These are phyloP conservation scores for Phytopythium litorale DNA, from an alignment of 352 stramenopile genomes.

Conservation along the genomic window DNA sequence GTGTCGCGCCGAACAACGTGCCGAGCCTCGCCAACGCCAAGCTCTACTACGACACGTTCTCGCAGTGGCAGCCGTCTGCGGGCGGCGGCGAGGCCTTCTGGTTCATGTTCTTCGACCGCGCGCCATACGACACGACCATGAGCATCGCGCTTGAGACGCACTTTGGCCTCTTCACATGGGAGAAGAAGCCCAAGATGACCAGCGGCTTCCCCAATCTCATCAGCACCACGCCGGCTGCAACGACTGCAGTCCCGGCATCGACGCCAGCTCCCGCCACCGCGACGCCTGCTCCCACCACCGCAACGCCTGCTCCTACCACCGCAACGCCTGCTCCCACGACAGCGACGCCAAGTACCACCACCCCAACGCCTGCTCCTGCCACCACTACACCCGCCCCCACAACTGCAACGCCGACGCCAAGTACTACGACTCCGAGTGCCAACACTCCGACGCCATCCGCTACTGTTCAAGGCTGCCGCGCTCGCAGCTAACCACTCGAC, in stretches of 20 bases:
- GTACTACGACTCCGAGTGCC: neutral
- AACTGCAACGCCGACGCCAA: neutral
- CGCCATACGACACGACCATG: constrained; percentile 46
- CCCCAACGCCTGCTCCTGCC: neutral
- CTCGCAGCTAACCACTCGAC: neutral
- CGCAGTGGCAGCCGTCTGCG: constrained; percentile 48
- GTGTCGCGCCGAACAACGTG: constrained; percentile 34
- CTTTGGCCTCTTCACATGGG: constrained; percentile 70
- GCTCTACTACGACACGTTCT: constrained; percentile 55
- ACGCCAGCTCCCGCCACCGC: neutral
- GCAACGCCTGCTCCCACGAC: constrained; percentile 6
- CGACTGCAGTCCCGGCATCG: neutral
- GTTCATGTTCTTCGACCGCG: constrained; percentile 80
- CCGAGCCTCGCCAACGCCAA: constrained; percentile 47
- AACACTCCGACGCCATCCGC: neutral
- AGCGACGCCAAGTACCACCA: constrained; percentile 8
- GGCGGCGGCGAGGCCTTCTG: constrained; percentile 62
- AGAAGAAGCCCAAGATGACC: constrained; percentile 28
- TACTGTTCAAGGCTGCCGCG: neutral
- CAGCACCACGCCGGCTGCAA: constrained; percentile 1
- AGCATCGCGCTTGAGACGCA: constrained; percentile 50
- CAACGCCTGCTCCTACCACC: constrained; percentile 8
- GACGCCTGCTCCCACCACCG: constrained; percentile 7
- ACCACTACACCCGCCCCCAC: constrained; percentile 1
- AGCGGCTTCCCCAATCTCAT: constrained; percentile 28